Evolutionary conservation across 371 early-diverging fungal species (phyloP), one percentile per base, ranked within the genome.

Genomic region (Mucor ambiguus): DNA sequence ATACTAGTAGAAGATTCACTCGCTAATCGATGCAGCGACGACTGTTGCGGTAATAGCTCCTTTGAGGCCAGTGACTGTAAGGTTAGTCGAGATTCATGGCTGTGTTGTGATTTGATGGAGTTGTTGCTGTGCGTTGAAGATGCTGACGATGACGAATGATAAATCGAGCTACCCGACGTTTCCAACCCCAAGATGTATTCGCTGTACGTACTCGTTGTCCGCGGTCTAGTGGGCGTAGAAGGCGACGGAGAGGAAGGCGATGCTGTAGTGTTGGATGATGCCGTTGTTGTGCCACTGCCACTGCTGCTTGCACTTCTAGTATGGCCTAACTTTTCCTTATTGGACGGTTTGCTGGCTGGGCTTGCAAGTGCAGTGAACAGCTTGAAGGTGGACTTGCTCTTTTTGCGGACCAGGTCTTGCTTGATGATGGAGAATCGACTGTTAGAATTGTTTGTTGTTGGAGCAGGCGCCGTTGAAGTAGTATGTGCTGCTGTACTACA

Each of bases 371-470:
- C 54, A 18, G 65, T 37, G 16, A 69, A 69, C 2, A 65, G n/a
- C 22, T 65, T 69, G 12, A 69, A 69, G 1, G 70, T 69, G 0
- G 70, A 49, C 49, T 61, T 64, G 32, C 70, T 69, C 35, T 65
- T 69, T 41, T 69, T 69, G 9, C 65, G 65, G 7, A 63, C 63
- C 28, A 68, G 35, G 11, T 69, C 70, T 33, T 69, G 60, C 28
- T 69, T 69, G 18, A 64, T 54, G 2, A 66, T 30, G n/a, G 69
- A 64, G 22, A 60, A 64, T 22, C 69, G 33, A 43, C 66, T 60
- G 32, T 66, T 60, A 4, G 32, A 46, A 12, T n/a, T 58, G 52
- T 37, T 58, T 14, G 41, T 43, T 26, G 22, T 60, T 22, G 33
- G 52, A 18, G 58, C 16, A 30, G 44, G 29, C 24, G 46, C 14